Percentiles rank a stretch among this genome's conserved stretches.
phyloP scores from a whole-genome alignment of 2,329 filamentous ascomycete species.

The Aspergillus eucalypticola region DNA sequence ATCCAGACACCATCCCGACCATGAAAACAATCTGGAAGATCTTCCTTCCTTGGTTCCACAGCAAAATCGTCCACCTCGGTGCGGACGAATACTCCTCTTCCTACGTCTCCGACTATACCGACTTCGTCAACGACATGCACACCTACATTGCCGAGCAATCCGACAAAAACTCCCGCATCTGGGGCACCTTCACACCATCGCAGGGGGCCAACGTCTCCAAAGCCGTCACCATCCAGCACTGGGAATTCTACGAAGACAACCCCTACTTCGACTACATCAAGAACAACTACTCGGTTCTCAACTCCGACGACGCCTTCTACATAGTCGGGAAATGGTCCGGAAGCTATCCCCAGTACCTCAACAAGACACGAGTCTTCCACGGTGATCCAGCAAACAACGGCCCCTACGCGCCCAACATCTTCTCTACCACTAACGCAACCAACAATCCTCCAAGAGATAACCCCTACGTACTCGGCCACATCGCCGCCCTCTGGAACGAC shows the following conservation, averaged over 20 bases:
- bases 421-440: slow-evolving; percentile 48
- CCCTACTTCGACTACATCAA: slow-evolving; percentile 51
- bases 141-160: slow-evolving; percentile 45
- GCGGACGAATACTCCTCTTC: slow-evolving; percentile 56
- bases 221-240: slow-evolving; percentile 54
- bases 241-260: slow-evolving; percentile 54
- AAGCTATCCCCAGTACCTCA: slow-evolving; percentile 46
- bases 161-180: slow-evolving; percentile 52
- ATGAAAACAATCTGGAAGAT: slow-evolving; percentile 43
- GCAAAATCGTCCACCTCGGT: slow-evolving; percentile 57
- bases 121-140: slow-evolving; percentile 48
- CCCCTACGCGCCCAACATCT: slow-evolving; percentile 50
- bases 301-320: slow-evolving; percentile 55
- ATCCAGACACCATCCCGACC: slow-evolving; percentile 54
- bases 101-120: slow-evolving; percentile 51
- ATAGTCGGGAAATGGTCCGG: slow-evolving; percentile 51
- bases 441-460: slow-evolving; percentile 49
- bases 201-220: slow-evolving; percentile 44
- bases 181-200: slow-evolving; percentile 55
- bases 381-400: slow-evolving; percentile 42
- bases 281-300: slow-evolving; percentile 53
- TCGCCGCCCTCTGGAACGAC: slow-evolving; percentile 56
- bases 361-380: slow-evolving; percentile 46
- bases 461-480: slow-evolving; percentile 47
- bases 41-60: slow-evolving; percentile 58